Evolutionary conservation across 2,329 filamentous ascomycete genomes (phyloP).

Genomic region (Arachnopeziza araneosa): DNA sequence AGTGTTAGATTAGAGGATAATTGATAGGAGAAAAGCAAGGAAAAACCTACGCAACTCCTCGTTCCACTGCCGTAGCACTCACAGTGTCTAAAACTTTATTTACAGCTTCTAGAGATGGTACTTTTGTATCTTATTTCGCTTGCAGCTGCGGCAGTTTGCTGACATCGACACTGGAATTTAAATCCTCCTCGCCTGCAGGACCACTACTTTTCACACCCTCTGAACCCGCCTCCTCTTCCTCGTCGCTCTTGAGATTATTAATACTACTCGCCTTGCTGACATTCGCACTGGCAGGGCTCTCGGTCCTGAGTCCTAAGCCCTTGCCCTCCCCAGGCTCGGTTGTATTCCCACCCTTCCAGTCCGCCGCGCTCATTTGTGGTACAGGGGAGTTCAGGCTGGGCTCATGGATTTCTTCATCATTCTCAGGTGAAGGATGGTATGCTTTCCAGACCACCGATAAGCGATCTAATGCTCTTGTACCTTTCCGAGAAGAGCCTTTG

Average conservation of each 20-base stretch:
- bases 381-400: constrained; percentile 64
- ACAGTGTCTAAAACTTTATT: constrained; percentile 26
- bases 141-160: constrained; percentile 17
- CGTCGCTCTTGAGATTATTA: constrained; percentile 31
- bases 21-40: neutral
- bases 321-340: constrained; percentile 48
- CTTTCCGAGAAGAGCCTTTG: constrained; percentile 81
- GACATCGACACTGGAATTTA: constrained; percentile 17
- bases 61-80: constrained; percentile 20
- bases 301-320: constrained; percentile 61
- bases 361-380: constrained; percentile 57
- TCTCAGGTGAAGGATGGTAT: constrained; percentile 25
- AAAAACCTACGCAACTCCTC: constrained; percentile 18
- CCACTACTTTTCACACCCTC: constrained; percentile 24
- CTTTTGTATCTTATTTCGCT: constrained; percentile 6
- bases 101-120: constrained; percentile 19
- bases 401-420: constrained; percentile 50
- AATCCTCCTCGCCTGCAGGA: constrained; percentile 24
- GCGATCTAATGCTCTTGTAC: constrained; percentile 73
- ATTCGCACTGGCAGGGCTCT: constrained; percentile 58
- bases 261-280: constrained; percentile 71
- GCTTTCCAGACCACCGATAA: constrained; percentile 79
- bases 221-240: constrained; percentile 17
- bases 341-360: constrained; percentile 63
- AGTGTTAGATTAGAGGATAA: neutral